Percentiles rank a stretch among this genome's conserved stretches.
phyloP scores from a whole-genome alignment of 1,139 yeast species.

The Ashbya aceris region DNA sequence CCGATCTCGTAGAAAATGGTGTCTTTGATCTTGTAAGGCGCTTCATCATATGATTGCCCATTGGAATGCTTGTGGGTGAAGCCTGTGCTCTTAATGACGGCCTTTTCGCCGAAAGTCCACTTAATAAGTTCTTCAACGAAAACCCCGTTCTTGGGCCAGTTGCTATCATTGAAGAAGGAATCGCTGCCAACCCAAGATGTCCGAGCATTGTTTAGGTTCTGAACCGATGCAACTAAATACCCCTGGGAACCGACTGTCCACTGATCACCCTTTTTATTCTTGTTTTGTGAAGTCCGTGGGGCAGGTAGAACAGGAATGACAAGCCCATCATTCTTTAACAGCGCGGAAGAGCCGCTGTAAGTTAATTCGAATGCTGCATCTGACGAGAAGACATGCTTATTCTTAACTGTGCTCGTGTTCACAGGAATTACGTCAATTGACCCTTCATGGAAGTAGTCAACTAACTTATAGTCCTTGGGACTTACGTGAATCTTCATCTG shows the following conservation, averaged over 20 bases:
- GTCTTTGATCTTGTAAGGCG: conserved; percentile 64
- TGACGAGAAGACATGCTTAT: conserved; percentile 17
- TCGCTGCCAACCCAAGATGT: conserved; percentile 70
- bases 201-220: conserved; percentile 73
- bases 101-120: conserved; percentile 71
- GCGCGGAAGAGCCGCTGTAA: conserved; percentile 44
- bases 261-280: conserved; percentile 40
- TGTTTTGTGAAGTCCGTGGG: conserved; percentile 53
- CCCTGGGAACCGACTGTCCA: conserved; percentile 88
- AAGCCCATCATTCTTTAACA: conserved; percentile 50
- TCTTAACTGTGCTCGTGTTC: conserved; percentile 15
- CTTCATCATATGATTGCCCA: conserved; percentile 38
- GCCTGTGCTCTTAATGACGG: conserved; percentile 49
- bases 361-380: conserved; percentile 18
- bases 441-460: conserved; percentile 52
- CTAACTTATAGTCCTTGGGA: conserved; percentile 58
- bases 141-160: conserved; percentile 24
- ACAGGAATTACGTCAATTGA: conserved; percentile 15
- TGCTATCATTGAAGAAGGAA: conserved; percentile 38
- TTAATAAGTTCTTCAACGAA: conserved; percentile 44
- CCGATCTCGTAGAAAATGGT: conserved; percentile 56
- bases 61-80: conserved; percentile 41
- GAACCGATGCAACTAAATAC: conserved; percentile 68
- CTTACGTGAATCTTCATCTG: conserved; percentile 81
- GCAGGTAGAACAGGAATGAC: conserved; percentile 66